Conservation (phyloP, 2,329 filamentous ascomycete species). For the Talaromyces sp. region DNA sequence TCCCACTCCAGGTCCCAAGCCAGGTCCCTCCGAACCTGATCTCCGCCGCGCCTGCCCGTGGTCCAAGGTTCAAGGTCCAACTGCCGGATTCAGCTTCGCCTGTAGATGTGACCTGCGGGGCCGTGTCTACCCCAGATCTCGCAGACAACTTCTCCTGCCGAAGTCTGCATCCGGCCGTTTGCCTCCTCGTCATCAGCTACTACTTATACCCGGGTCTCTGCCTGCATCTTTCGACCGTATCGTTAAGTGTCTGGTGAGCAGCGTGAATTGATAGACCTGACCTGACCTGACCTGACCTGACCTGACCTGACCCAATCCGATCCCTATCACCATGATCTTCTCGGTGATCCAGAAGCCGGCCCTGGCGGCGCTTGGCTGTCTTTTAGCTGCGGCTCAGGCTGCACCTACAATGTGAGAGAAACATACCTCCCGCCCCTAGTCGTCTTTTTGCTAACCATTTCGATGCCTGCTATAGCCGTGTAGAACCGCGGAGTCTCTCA, state of each 20-base stretch:
- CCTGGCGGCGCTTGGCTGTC: constrained; percentile 6
- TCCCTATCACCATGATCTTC: constrained; percentile 7
- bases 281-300: not conserved
- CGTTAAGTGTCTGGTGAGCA: not conserved
- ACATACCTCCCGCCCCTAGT: not conserved
- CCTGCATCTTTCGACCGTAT: not conserved
- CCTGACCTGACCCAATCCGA: constrained; percentile 2
- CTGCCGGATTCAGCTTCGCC: not conserved
- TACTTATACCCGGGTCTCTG: constrained; percentile 7
- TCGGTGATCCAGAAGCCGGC: constrained; percentile 6
- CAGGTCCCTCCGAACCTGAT: too few species aligned
- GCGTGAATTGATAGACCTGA: constrained; percentile 10
- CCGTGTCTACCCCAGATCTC: not conserved
- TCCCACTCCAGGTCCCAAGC: not conserved
- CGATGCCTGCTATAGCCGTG: constrained; percentile 15
- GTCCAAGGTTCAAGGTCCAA: not conserved
- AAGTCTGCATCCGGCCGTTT: constrained; percentile 7
- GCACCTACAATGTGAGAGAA: not conserved
- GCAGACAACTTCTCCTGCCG: not conserved
- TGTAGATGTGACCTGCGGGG: not conserved
- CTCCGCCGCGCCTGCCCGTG: not conserved
- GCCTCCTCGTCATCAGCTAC: not conserved
- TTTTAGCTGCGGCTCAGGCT: constrained; percentile 9
- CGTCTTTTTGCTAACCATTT: not conserved
- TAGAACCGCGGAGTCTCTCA: constrained; percentile 26